Evolutionary conservation across 495 filamentous ascomycete genomes (phyloP).

Genomic region (Bryoglossum gracile): DNA sequence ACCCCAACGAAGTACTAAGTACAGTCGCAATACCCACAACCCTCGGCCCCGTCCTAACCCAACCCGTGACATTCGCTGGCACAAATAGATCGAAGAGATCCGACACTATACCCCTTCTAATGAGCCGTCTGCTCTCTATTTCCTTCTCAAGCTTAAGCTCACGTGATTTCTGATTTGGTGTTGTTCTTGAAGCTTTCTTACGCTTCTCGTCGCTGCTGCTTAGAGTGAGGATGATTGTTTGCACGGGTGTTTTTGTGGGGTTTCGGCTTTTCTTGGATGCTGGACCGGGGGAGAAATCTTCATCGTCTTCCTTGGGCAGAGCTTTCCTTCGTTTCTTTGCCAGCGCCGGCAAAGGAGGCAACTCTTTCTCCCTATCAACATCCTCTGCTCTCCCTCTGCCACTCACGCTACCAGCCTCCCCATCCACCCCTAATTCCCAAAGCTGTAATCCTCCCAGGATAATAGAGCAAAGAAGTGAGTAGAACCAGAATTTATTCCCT

Average conservation of each 20-base stretch:
- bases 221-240: too few relatives aligned
- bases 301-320: background rate
- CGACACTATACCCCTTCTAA: slow-evolving; percentile 34
- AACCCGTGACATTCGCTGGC: slow-evolving; percentile 47
- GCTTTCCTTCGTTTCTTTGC: background rate
- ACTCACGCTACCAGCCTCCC: too few relatives aligned
- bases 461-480: slow-evolving; percentile 35
- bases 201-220: slow-evolving; percentile 1
- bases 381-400: too few relatives aligned
- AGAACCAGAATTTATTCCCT: slow-evolving; percentile 60
- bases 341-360: too few relatives aligned
- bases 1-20: slow-evolving; percentile 49
- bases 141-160: too few relatives aligned
- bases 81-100: slow-evolving; percentile 51
- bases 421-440: too few relatives aligned
- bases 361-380: slow-evolving; percentile 4
- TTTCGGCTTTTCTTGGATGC: too few relatives aligned
- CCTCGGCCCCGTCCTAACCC: slow-evolving; percentile 39
- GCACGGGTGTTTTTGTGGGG: too few relatives aligned
- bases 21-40: slow-evolving; percentile 46
- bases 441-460: slow-evolving; percentile 13
- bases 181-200: too few relatives aligned
- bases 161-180: too few relatives aligned
- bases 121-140: background rate
- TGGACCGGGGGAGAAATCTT: too few relatives aligned